Evolutionary conservation across 2,329 filamentous ascomycete genomes (phyloP).

Genomic region (Colletotrichum neosansevieriae): DNA sequence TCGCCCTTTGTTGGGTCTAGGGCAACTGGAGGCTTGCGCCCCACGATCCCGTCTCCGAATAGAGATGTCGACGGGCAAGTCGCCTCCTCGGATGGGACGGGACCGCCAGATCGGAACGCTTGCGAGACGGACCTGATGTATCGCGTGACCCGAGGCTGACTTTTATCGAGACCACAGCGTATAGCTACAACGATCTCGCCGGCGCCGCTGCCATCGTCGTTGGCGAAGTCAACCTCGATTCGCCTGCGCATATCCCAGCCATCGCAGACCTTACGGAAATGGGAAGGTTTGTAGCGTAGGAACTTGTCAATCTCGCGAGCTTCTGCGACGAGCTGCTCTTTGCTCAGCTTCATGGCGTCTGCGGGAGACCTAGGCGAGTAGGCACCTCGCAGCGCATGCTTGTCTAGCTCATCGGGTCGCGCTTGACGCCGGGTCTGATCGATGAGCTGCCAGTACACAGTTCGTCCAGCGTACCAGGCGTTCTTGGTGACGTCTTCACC

Average conservation of each 20-base stretch:
- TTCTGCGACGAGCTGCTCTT: conserved; percentile 79
- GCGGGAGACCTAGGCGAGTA: conserved; percentile 87
- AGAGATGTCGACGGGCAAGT: conserved; percentile 44
- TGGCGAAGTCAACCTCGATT: conserved; percentile 90
- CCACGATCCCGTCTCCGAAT: conserved; percentile 42
- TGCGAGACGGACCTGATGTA: conserved; percentile 52
- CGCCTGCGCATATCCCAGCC: conserved; percentile 93
- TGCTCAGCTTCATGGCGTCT: conserved; percentile 76
- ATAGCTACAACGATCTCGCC: conserved; percentile 85
- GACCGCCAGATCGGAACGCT: not conserved
- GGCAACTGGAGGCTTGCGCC: conserved; percentile 10
- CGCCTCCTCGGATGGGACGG: not conserved
- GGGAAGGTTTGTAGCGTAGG: conserved; percentile 76
- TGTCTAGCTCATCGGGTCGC: conserved; percentile 78
- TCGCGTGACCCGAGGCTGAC: conserved; percentile 58
- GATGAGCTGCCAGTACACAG: conserved; percentile 83
- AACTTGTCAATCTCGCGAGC: conserved; percentile 86
- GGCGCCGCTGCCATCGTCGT: conserved; percentile 79
- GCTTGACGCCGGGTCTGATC: conserved; percentile 81
- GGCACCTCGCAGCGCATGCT: conserved; percentile 74
- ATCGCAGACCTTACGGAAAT: conserved; percentile 82
- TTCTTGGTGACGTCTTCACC: conserved; percentile 70
- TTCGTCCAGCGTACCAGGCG: conserved; percentile 85
- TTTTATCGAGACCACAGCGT: conserved; percentile 76
- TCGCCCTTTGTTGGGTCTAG: conserved; percentile 1